Evolutionary conservation across 176 grass and related monocot genomes (phyloP).

Genomic region (Carex kokanica): DNA sequence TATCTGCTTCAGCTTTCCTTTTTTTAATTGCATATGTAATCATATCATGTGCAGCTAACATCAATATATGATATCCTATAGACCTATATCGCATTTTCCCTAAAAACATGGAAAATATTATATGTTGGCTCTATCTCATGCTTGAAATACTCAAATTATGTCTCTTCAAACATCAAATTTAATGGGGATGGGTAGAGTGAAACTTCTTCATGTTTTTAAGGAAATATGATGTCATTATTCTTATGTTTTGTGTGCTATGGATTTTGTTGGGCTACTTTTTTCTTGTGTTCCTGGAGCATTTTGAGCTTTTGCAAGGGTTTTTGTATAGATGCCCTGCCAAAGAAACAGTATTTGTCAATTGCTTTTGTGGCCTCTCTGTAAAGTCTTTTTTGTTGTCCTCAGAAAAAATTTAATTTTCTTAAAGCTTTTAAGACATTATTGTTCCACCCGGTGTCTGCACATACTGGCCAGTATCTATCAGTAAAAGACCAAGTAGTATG

Average conservation of each 20-base stretch:
- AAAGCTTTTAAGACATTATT: neutral
- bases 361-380: neutral
- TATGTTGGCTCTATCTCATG: neutral
- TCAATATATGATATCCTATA: neutral
- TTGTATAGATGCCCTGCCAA: neutral
- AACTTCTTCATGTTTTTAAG: neutral
- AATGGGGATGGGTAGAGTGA: neutral
- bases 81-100: neutral
- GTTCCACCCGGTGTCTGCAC: neutral
- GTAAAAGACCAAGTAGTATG: neutral
- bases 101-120: neutral
- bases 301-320: neutral
- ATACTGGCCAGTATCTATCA: neutral
- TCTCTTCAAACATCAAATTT: neutral
- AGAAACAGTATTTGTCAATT: neutral
- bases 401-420: neutral
- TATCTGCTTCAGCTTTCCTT: neutral
- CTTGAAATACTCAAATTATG: neutral
- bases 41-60: neutral
- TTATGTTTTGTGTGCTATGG: neutral
- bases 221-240: neutral
- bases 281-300: neutral
- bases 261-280: neutral
- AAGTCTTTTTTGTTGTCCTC: neutral
- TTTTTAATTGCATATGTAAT: neutral